These are phyloP conservation scores for Plantago major DNA, from an alignment of 257 asterid genomes.

Conservation along the genomic window DNA sequence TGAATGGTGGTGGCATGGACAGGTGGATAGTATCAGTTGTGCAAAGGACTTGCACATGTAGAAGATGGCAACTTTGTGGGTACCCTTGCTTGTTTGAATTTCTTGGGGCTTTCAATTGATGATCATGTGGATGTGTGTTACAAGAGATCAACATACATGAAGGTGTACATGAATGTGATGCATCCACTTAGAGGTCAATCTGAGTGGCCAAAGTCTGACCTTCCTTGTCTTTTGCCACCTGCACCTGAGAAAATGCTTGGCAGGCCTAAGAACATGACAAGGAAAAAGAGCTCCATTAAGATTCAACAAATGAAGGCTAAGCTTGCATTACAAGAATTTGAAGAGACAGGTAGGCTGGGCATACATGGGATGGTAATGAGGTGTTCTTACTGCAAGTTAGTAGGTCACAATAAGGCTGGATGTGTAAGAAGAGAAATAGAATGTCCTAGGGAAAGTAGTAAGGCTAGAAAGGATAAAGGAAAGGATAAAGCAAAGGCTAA, in stretches of 20 bases:
- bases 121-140: background rate
- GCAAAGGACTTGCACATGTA: slow-evolving; percentile 10
- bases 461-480: too few species aligned
- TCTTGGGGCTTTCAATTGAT: background rate
- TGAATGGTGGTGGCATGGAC: slow-evolving; percentile 2
- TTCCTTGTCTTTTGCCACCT: too few species aligned
- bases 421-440: background rate
- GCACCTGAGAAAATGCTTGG: too few species aligned
- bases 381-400: background rate
- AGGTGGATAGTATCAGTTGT: background rate
- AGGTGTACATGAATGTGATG: background rate
- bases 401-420: background rate
- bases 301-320: background rate
- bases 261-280: too few species aligned
- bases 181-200: background rate
- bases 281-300: too few species aligned
- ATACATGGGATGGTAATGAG: background rate
- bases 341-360: background rate
- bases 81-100: slow-evolving; percentile 8
- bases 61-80: slow-evolving; percentile 6
- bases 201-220: background rate
- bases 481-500: too few species aligned
- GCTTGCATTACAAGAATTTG: background rate
- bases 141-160: background rate
- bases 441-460: too few species aligned